Evolutionary conservation across 345 rosid genomes (phyloP), one percentile per base, ranked within the genome.

Genomic region (Brassica rapa): DNA sequence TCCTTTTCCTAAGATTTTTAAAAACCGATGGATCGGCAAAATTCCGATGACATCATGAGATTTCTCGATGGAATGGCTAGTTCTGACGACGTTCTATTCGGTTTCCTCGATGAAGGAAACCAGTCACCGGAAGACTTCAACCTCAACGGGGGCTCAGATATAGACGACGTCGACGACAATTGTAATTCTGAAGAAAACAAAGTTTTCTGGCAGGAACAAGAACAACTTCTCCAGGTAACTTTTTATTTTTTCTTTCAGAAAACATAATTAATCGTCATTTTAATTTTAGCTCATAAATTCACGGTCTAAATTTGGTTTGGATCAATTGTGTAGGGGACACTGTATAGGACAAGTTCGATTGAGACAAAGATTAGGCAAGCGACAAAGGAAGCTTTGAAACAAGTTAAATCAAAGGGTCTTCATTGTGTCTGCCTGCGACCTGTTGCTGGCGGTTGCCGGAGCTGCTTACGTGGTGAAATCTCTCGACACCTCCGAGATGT

Each of bases 191-290:
- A 88, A 78, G 91, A 85, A 75, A 85, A 51, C 55, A 90, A 15
- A 68, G 79, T 30, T n/a, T 92, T 89, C 56, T 94, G 97, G 98
- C 89, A 88, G 5, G 72, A 86, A 5, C 97, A 94, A 66, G 87
- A 84, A 51, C 84, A 88, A 62, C 88, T 89, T 73, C 88, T 94
- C 6, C 91, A 88, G 95, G 98, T 94, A 80, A 6, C 12, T 61
- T 12, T 70, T 5, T 25, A 19, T 19, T 19, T 19, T 0, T 55
- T 7, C n/a, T 33, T 27, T 39, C 0, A 25, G 6, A 46, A 46
- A 23, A 19, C 4, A 3, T 1, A 16, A 63, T 4, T 73, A 29
- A 12, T 24, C 37, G 5, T 61, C 16, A 61, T 27, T 62, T 29
- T 66, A 9, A 57, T 8, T 3, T 4, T 4, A 43, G 6, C n/a